Conservation (phyloP, 129 eudicot species). For the Tanacetum coccineum region DNA sequence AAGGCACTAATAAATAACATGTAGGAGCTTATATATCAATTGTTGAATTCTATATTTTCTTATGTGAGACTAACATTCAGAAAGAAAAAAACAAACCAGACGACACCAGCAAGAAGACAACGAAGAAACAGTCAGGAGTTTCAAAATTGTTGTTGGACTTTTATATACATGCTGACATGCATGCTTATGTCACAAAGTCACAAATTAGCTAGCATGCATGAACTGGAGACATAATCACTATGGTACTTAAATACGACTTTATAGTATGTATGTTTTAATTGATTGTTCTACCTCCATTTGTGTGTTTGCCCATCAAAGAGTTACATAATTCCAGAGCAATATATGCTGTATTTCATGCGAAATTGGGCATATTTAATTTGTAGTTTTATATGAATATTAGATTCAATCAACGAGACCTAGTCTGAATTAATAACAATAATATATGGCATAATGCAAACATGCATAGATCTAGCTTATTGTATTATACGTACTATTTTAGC, state of each 20-base stretch:
- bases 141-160: constrained; percentile 19
- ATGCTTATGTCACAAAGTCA: constrained; percentile 5
- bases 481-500: too few species aligned
- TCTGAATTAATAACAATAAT: constrained; percentile 1
- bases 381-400: not conserved
- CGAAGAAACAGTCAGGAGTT: constrained; percentile 23
- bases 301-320: constrained; percentile 21
- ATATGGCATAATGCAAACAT: not conserved
- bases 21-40: not conserved
- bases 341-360: constrained; percentile 19
- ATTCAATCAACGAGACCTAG: constrained; percentile 3
- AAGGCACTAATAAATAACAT: not conserved
- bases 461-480: not conserved
- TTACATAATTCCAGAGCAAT: constrained; percentile 9
- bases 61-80: constrained; percentile 9
- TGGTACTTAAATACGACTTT: not conserved
- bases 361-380: not conserved
- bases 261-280: not conserved
- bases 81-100: not conserved
- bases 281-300: constrained; percentile 21
- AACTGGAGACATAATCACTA: constrained; percentile 21
- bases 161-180: constrained; percentile 10
- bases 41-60: not conserved
- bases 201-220: constrained; percentile 8
- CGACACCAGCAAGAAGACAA: constrained; percentile 28